Evolutionary conservation across 495 filamentous ascomycete species (phyloP).

Genomic region (Tirmania nivea): DNA sequence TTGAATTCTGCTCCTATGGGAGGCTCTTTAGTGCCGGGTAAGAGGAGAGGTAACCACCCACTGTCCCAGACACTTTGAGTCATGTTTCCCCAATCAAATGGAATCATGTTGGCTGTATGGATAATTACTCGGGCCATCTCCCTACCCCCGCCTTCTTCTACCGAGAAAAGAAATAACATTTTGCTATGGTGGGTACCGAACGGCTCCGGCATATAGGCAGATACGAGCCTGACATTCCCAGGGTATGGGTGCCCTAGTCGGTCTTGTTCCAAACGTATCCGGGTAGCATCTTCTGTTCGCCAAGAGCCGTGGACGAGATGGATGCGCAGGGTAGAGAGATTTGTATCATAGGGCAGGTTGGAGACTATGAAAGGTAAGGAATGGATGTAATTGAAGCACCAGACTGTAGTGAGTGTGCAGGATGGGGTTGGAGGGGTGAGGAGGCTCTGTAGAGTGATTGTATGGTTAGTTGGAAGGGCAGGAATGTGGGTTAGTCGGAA

Average conservation of each 20-base stretch:
- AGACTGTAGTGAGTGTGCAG: constrained; percentile 47
- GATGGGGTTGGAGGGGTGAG: neutral
- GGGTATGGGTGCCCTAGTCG: neutral
- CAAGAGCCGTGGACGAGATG: constrained; percentile 76
- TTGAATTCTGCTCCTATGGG: constrained; percentile 51
- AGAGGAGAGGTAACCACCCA: constrained; percentile 6
- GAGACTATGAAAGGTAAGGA: constrained; percentile 56
- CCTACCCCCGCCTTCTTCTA: neutral
- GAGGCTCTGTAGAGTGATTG: neutral
- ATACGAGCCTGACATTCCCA: constrained; percentile 46
- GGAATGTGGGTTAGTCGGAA: neutral
- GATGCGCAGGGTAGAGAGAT: constrained; percentile 34
- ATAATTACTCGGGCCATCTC: constrained; percentile 37
- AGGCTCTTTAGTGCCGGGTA: neutral
- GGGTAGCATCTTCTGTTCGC: constrained; percentile 46
- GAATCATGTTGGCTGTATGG: constrained; percentile 78
- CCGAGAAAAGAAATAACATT: constrained; percentile 59
- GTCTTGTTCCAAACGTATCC: constrained; percentile 33
- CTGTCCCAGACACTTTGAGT: constrained; percentile 53
- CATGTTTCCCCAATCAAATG: constrained; percentile 71
- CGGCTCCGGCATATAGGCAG: constrained; percentile 63
- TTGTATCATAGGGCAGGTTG: constrained; percentile 48
- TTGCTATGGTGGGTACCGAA: constrained; percentile 81
- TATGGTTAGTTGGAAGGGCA: neutral
- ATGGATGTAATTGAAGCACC: constrained; percentile 78